phyloP scores from a whole-genome alignment of 208 protist genomes.

The Sergeia podlipaevii region DNA sequence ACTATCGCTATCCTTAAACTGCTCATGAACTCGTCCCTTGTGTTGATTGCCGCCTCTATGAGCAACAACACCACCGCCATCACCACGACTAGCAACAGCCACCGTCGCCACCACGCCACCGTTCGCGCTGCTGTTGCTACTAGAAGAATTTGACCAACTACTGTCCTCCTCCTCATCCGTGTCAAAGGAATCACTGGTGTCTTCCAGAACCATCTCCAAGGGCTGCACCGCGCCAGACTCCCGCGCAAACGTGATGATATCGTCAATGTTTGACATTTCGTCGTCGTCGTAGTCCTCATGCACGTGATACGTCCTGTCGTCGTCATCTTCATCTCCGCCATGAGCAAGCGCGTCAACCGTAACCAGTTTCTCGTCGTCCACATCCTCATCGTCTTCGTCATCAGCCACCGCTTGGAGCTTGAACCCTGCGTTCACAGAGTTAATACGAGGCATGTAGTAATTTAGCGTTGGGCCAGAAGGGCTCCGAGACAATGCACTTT shows the following conservation, averaged over 20 bases:
- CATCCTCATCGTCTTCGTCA: slow-evolving; percentile 18
- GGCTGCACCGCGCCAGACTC: slow-evolving; percentile 7
- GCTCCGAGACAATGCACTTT: slow-evolving; percentile 22
- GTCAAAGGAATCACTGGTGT: neutral
- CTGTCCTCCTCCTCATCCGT: slow-evolving; percentile 5
- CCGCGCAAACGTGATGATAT: slow-evolving; percentile 27
- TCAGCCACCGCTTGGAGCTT: slow-evolving; percentile 21
- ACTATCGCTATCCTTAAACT: too few species aligned
- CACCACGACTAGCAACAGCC: neutral
- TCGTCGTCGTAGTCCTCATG: slow-evolving; percentile 20
- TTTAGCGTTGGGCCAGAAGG: slow-evolving; percentile 26
- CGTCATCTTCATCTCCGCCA: slow-evolving; percentile 5
- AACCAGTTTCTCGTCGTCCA: slow-evolving; percentile 3
- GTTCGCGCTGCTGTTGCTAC: slow-evolving; percentile 1
- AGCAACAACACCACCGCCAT: too few species aligned
- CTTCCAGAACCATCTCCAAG: neutral
- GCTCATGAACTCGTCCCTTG: too few species aligned
- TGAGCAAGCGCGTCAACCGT: neutral
- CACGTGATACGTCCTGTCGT: too few species aligned
- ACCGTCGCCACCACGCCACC: neutral
- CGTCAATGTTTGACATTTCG: slow-evolving; percentile 26
- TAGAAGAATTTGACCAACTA: slow-evolving; percentile 1
- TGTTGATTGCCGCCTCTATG: too few species aligned
- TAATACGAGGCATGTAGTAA: slow-evolving; percentile 9
- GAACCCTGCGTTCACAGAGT: slow-evolving; percentile 12